Conservation (phyloP, 345 rosid species). For the Moringa oleifera region DNA sequence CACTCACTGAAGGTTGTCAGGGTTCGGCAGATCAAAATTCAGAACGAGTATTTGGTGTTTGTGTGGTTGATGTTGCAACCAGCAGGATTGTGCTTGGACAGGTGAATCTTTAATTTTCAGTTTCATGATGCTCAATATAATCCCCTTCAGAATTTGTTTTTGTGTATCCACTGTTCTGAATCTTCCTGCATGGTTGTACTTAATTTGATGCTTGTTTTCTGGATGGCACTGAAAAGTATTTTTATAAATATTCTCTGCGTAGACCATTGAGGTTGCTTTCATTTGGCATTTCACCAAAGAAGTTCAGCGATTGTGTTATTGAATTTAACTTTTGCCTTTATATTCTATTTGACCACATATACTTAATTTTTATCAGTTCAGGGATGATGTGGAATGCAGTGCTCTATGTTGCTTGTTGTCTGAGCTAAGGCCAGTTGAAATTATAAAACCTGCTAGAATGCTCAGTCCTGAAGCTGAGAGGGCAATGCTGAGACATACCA, state of each 20-base stretch:
- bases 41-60: constrained; percentile 61
- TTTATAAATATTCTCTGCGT: not conserved
- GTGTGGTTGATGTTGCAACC: constrained; percentile 86
- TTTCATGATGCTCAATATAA: constrained; percentile 6
- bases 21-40: constrained; percentile 25
- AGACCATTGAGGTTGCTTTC: not conserved
- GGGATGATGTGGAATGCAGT: constrained; percentile 80
- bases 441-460: constrained; percentile 68
- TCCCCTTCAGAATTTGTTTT: constrained; percentile 9
- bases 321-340: not conserved
- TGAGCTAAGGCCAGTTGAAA: constrained; percentile 90
- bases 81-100: constrained; percentile 83
- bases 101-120: constrained; percentile 33
- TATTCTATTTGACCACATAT: constrained; percentile 2
- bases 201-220: not conserved
- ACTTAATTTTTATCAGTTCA: constrained; percentile 44
- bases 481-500: constrained; percentile 70
- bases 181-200: not conserved
- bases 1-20: constrained; percentile 60
- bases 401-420: constrained; percentile 69
- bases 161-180: not conserved
- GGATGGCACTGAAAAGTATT: not conserved
- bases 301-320: not conserved
- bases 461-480: constrained; percentile 77
- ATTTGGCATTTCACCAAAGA: not conserved